Percentiles rank a stretch among this genome's conserved stretches.
phyloP scores from a whole-genome alignment of 495 filamentous ascomycete genomes.

The Bathelium albidoporum region DNA sequence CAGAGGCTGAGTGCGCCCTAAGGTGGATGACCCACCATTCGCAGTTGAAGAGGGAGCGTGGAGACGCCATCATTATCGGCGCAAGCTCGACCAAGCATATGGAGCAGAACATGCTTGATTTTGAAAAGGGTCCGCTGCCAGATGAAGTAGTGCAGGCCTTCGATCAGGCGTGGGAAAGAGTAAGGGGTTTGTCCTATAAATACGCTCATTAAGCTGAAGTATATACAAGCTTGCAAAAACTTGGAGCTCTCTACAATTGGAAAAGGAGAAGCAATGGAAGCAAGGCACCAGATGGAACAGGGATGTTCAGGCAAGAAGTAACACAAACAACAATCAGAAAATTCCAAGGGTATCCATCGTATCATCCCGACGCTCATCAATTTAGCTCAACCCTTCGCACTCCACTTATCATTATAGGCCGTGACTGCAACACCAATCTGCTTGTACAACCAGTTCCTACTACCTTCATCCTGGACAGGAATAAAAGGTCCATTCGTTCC shows the following conservation, averaged over 20 bases:
- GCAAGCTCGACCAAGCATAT: constrained; percentile 31
- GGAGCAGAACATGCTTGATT: constrained; percentile 30
- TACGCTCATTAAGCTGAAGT: constrained; percentile 13
- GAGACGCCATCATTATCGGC: constrained; percentile 37
- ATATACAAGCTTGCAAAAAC: no score
- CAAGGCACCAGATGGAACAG: neutral
- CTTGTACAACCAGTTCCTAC: constrained; percentile 75
- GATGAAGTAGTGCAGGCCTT: constrained; percentile 29
- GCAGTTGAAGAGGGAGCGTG: constrained; percentile 29
- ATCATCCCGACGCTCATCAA: neutral
- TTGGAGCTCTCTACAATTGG: no score
- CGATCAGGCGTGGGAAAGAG: constrained; percentile 19
- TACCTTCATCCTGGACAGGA: constrained; percentile 79
- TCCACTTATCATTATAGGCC: constrained; percentile 62
- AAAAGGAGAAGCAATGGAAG: neutral
- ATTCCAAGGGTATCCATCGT: neutral
- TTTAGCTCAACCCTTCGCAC: constrained; percentile 43
- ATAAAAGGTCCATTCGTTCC: constrained; percentile 92
- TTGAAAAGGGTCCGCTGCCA: constrained; percentile 34
- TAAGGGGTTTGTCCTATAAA: constrained; percentile 11
- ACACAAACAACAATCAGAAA: neutral
- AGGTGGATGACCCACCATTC: constrained; percentile 41
- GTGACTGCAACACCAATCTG: constrained; percentile 60
- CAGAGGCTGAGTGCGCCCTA: constrained; percentile 37
- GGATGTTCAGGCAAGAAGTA: neutral